A percentile compares a stretch with the other conserved stretches of the same genome.
Evolutionary conservation across 495 filamentous ascomycete genomes (phyloP).

Genomic region (Lasiosphaeris hirsuta): DNA sequence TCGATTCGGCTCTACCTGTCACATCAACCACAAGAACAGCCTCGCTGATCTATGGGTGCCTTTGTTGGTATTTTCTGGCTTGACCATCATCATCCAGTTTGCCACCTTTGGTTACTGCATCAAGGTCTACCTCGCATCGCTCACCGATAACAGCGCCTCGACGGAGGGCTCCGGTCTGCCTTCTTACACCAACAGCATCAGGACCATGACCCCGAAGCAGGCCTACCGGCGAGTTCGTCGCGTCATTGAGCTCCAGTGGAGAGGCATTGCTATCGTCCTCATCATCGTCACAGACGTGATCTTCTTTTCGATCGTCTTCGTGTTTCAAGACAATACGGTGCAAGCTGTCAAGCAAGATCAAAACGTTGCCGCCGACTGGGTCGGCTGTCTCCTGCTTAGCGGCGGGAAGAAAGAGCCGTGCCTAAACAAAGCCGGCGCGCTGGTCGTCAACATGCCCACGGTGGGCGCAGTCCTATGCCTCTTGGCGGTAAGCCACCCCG

Average conservation of each 20-base stretch:
- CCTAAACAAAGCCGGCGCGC: constrained; percentile 48
- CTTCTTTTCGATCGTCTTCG: constrained; percentile 86
- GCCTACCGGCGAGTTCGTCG: constrained; percentile 81
- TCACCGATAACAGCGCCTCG: constrained; percentile 66
- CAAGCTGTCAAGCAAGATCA: constrained; percentile 52
- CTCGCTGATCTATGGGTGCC: constrained; percentile 88
- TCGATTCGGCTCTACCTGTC: constrained; percentile 85
- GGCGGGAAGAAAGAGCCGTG: constrained; percentile 65
- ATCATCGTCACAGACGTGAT: constrained; percentile 87
- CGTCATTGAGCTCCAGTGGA: constrained; percentile 91
- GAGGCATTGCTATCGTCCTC: constrained; percentile 79
- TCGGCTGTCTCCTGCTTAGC: constrained; percentile 62
- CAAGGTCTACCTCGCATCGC: constrained; percentile 84
- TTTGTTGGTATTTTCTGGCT: constrained; percentile 70
- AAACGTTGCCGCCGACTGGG: constrained; percentile 56
- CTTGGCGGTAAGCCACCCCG: constrained; percentile 58
- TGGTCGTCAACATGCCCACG: constrained; percentile 70
- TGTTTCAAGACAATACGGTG: constrained; percentile 73
- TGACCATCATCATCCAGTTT: constrained; percentile 78
- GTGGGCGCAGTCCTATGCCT: constrained; percentile 78
- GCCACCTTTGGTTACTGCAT: constrained; percentile 89
- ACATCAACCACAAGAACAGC: constrained; percentile 82
- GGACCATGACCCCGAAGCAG: constrained; percentile 79
- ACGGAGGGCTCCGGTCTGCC: constrained; percentile 70
- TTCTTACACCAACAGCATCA: constrained; percentile 74